Conservation (phyloP, 1,139 yeast genomes). For the Debaryomyces subglobosus region DNA sequence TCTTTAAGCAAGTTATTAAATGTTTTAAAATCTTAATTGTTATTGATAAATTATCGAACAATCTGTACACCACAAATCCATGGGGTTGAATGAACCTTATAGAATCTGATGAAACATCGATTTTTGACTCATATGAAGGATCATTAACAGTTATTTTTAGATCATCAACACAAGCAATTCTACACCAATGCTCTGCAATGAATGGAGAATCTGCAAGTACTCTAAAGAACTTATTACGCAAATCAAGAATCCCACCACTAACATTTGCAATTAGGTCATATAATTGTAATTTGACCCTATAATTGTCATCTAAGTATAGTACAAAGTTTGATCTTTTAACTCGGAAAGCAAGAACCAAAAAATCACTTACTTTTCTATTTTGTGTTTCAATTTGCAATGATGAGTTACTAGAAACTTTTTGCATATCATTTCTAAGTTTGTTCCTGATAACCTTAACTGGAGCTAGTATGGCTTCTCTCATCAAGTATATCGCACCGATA, state of each 20-base stretch:
- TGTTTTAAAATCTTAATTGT: conserved; percentile 59
- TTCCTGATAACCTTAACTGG: conserved; percentile 32
- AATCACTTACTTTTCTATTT: conserved; percentile 13
- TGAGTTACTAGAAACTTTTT: conserved; percentile 17
- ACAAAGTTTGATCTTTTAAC: not conserved
- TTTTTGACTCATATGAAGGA: conserved; percentile 13
- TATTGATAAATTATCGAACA: conserved; percentile 64
- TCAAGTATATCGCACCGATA: conserved; percentile 55
- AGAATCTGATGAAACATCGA: conserved; percentile 28
- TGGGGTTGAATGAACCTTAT: conserved; percentile 50
- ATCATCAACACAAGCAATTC: conserved; percentile 50
- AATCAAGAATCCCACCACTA: conserved; percentile 20
- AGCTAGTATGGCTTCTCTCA: conserved; percentile 48
- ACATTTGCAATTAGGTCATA: conserved; percentile 26
- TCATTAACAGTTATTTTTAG: conserved; percentile 26
- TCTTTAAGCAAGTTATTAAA: conserved; percentile 47
- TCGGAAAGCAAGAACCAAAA: conserved; percentile 20
- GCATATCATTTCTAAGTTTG: conserved; percentile 29
- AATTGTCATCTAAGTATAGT: conserved; percentile 45
- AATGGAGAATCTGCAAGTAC: conserved; percentile 59
- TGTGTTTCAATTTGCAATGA: not conserved
- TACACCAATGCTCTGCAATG: conserved; percentile 49
- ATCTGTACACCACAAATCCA: conserved; percentile 57
- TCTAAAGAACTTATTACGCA: conserved; percentile 43
- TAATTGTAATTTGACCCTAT: conserved; percentile 52